Percentiles rank a stretch among this genome's conserved stretches.
Evolutionary conservation across 306 rosid genomes (phyloP).

Genomic region (Malus asiatica): DNA sequence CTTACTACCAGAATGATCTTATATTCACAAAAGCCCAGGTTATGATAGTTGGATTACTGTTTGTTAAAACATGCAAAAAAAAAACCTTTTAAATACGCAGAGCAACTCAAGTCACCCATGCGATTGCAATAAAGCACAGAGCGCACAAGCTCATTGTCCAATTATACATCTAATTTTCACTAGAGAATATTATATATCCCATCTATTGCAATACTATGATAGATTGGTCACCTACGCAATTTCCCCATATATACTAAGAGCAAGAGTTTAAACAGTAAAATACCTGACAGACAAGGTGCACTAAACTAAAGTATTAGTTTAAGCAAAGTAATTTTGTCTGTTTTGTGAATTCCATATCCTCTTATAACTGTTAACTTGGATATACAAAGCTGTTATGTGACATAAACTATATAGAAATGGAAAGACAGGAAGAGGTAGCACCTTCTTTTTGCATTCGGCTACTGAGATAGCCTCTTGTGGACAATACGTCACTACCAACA

Average conservation of each 20-base stretch:
- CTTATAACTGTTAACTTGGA: constrained; percentile 3
- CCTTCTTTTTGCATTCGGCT: constrained; percentile 98
- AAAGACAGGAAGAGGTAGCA: constrained; percentile 16
- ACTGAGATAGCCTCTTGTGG: constrained; percentile 74
- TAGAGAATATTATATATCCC: neutral
- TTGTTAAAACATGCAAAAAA: no score
- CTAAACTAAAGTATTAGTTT: neutral
- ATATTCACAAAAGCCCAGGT: neutral
- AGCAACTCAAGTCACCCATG: neutral
- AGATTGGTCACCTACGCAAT: neutral
- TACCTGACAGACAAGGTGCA: no score
- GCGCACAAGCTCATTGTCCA: neutral
- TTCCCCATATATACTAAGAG: neutral
- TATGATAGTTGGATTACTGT: no score
- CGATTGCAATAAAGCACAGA: neutral
- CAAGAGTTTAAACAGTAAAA: no score
- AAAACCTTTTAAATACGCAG: no score
- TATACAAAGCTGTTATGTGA: constrained; percentile 8
- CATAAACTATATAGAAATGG: constrained; percentile 14
- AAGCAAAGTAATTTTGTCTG: neutral
- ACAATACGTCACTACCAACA: constrained; percentile 35
- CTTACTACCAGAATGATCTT: neutral
- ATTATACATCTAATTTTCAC: neutral
- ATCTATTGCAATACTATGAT: neutral
- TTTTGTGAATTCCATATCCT: neutral